Percentiles rank a stretch among this genome's conserved stretches.
These are phyloP conservation scores for Axilococcus clingmanii DNA, from an alignment of 139 green algal genomes.

Conservation along the genomic window DNA sequence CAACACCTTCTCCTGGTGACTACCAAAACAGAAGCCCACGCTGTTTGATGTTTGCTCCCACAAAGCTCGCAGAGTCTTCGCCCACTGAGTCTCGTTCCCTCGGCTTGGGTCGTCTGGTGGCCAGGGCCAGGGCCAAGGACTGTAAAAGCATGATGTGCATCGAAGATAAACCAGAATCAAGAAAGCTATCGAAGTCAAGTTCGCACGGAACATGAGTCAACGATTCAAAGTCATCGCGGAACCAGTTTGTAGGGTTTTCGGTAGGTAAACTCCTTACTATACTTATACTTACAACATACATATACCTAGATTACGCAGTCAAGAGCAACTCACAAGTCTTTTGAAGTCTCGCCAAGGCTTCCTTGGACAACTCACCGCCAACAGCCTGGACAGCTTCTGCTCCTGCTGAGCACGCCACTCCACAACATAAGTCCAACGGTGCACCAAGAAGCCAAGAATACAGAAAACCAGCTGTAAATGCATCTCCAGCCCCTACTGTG, in stretches of 20 bases:
- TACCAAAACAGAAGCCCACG: constrained; percentile 34
- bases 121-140: no score
- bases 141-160: no score
- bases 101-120: no score
- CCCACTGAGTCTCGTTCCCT: constrained; percentile 6
- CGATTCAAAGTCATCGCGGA: no score
- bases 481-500: constrained; percentile 71
- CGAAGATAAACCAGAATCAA: no score
- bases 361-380: constrained; percentile 32
- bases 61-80: constrained; percentile 9
- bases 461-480: constrained; percentile 68
- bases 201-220: background rate
- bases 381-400: constrained; percentile 38
- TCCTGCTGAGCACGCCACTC: constrained; percentile 43
- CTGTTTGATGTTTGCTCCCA: constrained; percentile 11
- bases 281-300: no score
- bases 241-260: no score
- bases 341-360: background rate
- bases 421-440: constrained; percentile 20
- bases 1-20: constrained; percentile 2
- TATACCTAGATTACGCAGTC: no score
- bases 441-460: constrained; percentile 34
- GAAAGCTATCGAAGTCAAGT: background rate
- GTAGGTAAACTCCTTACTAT: no score
- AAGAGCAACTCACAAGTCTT: no score